Evolutionary conservation across 2,329 filamentous ascomycete species (phyloP).

Genomic region (Fusarium coffeatum): DNA sequence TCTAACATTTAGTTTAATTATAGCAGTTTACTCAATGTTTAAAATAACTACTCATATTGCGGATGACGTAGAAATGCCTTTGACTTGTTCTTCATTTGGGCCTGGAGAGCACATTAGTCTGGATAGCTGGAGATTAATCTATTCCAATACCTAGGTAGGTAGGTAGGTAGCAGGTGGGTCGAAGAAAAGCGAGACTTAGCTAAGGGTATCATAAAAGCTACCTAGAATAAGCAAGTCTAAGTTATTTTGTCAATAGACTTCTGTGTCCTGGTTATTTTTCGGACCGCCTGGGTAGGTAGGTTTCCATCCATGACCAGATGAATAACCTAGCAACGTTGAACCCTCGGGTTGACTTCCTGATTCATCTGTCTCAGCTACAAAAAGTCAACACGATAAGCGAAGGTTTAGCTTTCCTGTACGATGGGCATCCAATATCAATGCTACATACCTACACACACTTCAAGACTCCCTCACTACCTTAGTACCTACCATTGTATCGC

Average conservation of each 20-base stretch:
- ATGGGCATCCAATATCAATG: background rate
- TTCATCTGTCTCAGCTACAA: conserved; percentile 21
- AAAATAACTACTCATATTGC: no score
- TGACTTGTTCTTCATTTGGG: background rate
- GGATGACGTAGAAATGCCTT: background rate
- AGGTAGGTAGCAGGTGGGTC: no score
- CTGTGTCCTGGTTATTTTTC: no score
- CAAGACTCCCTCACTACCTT: background rate
- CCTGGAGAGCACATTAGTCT: background rate
- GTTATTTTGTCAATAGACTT: no score
- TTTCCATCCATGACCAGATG: background rate
- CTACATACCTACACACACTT: background rate
- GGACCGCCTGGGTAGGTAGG: background rate
- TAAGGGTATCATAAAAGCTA: no score
- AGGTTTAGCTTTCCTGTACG: conserved; percentile 13
- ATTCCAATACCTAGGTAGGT: background rate
- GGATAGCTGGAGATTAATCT: background rate
- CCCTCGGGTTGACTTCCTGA: conserved; percentile 8
- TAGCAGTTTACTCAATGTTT: background rate
- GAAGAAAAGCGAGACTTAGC: no score
- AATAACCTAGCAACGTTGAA: background rate
- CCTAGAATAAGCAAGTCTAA: no score
- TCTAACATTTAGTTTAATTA: background rate
- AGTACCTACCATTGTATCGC: background rate
- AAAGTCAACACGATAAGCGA: conserved; percentile 33